phyloP scores from a whole-genome alignment of 768 basidiomycete species.

The Artomyces pyxidatus region DNA sequence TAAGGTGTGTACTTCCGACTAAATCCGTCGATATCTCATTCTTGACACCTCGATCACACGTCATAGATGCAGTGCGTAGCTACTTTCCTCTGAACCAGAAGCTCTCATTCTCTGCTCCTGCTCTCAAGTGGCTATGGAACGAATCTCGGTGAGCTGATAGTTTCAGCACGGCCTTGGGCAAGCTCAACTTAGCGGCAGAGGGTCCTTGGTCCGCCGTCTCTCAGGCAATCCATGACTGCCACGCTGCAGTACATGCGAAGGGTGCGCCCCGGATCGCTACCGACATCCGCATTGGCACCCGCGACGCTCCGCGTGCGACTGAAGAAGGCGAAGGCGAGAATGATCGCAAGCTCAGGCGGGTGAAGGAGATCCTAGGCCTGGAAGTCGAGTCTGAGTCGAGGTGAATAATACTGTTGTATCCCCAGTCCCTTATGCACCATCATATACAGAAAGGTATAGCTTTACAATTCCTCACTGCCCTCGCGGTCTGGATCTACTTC shows the following conservation, averaged over 20 bases:
- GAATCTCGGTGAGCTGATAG: conserved; percentile 52
- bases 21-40: neutral
- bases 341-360: conserved; percentile 69
- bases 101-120: conserved; percentile 2
- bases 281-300: conserved; percentile 92
- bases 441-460: neutral
- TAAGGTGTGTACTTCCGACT: conserved; percentile 42
- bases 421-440: no score
- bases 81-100: neutral
- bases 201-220: conserved; percentile 83
- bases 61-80: conserved; percentile 53
- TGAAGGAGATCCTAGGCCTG: conserved; percentile 65
- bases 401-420: no score
- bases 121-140: conserved; percentile 78
- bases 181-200: conserved; percentile 30
- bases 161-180: neutral
- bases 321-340: conserved; percentile 59
- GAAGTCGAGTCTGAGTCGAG: no score
- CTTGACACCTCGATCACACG: neutral
- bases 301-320: conserved; percentile 28
- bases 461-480: neutral
- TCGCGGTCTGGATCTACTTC: neutral
- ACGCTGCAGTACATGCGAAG: conserved; percentile 73
- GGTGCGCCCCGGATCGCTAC: conserved; percentile 77
- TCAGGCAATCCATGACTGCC: conserved; percentile 85